Conservation (phyloP, 768 basidiomycete species). For the Epithele typhae region DNA sequence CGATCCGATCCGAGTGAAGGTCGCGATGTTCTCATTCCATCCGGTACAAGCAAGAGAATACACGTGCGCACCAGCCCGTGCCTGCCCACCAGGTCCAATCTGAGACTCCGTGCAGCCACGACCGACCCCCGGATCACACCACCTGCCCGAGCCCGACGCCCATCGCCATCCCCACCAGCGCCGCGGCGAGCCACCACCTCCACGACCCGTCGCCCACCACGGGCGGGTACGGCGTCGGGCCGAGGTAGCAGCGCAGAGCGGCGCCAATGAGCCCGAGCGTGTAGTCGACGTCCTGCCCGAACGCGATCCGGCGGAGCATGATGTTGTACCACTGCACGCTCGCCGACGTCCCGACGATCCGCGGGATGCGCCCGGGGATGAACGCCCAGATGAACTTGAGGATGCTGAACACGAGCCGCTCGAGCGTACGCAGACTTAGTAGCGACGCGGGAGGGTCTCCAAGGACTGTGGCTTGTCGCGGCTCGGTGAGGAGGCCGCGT, state of each 20-base stretch:
- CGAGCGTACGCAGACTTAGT: conserved; percentile 16
- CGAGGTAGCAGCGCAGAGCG: conserved; percentile 21
- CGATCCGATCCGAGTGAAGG: no score
- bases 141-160: conserved; percentile 11
- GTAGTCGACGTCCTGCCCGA: conserved; percentile 15
- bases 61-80: no score
- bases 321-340: conserved; percentile 65
- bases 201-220: background rate
- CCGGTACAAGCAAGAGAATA: no score
- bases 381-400: conserved; percentile 9
- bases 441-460: background rate
- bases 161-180: conserved; percentile 8
- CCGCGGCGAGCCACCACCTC: conserved; percentile 9
- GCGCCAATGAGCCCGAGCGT: conserved; percentile 20
- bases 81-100: no score
- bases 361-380: conserved; percentile 40
- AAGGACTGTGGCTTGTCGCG: background rate
- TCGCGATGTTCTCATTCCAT: no score
- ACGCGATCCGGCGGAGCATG: conserved; percentile 49
- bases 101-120: no score
- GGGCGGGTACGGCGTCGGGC: conserved; percentile 9
- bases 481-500: background rate
- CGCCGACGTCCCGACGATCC: conserved; percentile 61
- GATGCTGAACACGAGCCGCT: conserved; percentile 14
- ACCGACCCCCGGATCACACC: no score